Base-by-base conservation (phyloP, 805 yeast genomes). In the Candida ponderosae region DNA sequence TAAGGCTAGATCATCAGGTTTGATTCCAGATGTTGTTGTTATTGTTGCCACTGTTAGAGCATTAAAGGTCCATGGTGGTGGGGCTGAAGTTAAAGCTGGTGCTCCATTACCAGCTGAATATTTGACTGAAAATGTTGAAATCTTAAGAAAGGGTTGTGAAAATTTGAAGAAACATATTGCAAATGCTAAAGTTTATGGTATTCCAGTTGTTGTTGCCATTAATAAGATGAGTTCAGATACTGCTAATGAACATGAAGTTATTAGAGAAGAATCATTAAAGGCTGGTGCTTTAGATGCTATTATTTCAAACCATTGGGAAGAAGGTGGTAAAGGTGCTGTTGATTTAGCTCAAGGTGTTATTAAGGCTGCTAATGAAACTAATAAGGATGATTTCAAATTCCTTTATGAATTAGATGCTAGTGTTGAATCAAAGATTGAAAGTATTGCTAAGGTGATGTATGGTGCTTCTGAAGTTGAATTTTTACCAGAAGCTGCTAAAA, bases 11-110 rank as follows among this genome's bases (percentile, higher is more conserved):
- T 72, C 88, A 9, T 77, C 86, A n/a, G 93, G 90, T 8, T 66
- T 82, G 44, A 68, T 68, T 23, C 94, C 94, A 16, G 86, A 83
- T 57, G 79, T 75, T 33, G 82, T 83, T 45, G 86, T 83, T 33
- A 71, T 83, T 49, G 94, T 83, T 42, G 93, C 94, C 36, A 83
- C 94, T 29, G 81, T 81, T 17, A 74, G 94, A 64, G 94, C 94
- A 19, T 68, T 83, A 62, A 83, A 83, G 61, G 76, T 83, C 34
- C 94, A 83, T 57, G 94, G 94, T 56, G 94, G 94, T 54, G 94
- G 88, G 36, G 86, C 93, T 35, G 88, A 81, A 51, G 90, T 83
- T 40, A 83, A 81, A 62, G 87, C 94, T 32, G 94, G 93, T 53
- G 83, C 82, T 44, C 69, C 86, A 39, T 69, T 83, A 57, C 86